Base-by-base conservation (phyloP, 768 basidiomycete species). In the Suillus ampliporus region DNA sequence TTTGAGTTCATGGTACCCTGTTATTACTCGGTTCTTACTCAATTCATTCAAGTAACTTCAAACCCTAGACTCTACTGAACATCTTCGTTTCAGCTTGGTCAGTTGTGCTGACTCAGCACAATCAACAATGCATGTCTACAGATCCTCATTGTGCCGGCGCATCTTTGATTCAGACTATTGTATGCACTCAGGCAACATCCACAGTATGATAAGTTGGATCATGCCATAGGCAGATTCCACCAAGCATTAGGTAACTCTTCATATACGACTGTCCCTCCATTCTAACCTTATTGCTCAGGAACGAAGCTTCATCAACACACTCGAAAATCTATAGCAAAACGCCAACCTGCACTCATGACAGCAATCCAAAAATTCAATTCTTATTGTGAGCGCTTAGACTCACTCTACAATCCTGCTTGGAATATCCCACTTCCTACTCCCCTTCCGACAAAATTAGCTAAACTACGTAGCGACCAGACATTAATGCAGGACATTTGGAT, bases 401-500 rank as follows among this genome's bases (percentile, higher is more conserved):
- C 13, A 1, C 64, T 78, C 4, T 47, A 67, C 17, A 23, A 70
- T 13, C 65, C 69, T 0, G 35, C 58, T 4, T 77, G 73, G 61
- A 46, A 60, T 0, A 73, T 82, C 8, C 78, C 75, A 0, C 54
- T 80, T 8, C 81, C 78, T 0, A 23, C 59, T 0, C 72, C 70
- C 0, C 73, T 81, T 0, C 76, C 75, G 0, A 75, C 69, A 0
- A 67, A 76, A 28, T 59, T 83, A 0, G 57, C 60, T 3, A 52
- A 62, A 2, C 63, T 73, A 1, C 41, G 57, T 2, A 47, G 57
- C 2, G 48, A 71, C n/a, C 52, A 74, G 0, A 60, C 48, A 0
- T 65, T 83, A 0, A 73, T 80, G 72, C 71, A 79, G 41, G 78
- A 80, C 57, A 68, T 80, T 0, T 80, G 77, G 78, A 75, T 79